Evolutionary conservation across 495 filamentous ascomycete genomes (phyloP).

Genomic region (Amniculicola lignicola): DNA sequence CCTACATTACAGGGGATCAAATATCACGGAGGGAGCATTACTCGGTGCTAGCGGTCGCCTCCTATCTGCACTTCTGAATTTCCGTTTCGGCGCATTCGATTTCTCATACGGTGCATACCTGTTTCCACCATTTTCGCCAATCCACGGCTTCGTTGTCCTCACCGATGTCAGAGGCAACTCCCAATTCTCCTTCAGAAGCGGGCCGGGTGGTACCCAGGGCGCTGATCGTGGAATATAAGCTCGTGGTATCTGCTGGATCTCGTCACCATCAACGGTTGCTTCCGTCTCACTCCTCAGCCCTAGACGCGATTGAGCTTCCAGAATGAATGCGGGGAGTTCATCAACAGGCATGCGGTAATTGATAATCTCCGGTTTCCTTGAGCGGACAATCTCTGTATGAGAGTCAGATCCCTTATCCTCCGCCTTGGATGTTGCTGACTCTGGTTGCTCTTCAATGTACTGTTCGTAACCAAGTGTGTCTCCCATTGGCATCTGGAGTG

Average conservation of each 20-base stretch:
- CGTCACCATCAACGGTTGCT: not conserved
- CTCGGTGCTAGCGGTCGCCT: constrained; percentile 17
- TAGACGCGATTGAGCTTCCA: not conserved
- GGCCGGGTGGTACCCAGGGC: not conserved
- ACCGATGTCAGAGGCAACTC: not conserved
- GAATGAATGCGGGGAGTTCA: not conserved
- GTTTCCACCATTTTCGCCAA: not conserved
- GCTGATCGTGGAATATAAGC: not conserved
- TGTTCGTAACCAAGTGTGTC: too few species aligned
- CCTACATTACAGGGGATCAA: constrained; percentile 17
- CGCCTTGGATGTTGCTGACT: not conserved
- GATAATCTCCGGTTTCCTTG: too few species aligned
- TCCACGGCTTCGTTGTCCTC: not conserved
- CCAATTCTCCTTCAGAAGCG: not conserved
- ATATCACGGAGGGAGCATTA: constrained; percentile 33
- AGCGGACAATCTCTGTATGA: too few species aligned
- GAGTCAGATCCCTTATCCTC: not conserved
- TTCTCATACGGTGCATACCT: constrained; percentile 23
- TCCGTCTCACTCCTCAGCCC: not conserved
- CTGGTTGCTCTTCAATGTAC: not conserved
- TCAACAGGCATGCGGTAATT: not conserved
- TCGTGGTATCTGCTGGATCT: not conserved
- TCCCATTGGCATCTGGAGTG: too few species aligned
- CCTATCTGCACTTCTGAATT: constrained; percentile 16
- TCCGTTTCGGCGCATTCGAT: not conserved